These are phyloP conservation scores for Microcyclospora tardicrescens DNA, from an alignment of 2,329 filamentous ascomycete species.

Conservation along the genomic window DNA sequence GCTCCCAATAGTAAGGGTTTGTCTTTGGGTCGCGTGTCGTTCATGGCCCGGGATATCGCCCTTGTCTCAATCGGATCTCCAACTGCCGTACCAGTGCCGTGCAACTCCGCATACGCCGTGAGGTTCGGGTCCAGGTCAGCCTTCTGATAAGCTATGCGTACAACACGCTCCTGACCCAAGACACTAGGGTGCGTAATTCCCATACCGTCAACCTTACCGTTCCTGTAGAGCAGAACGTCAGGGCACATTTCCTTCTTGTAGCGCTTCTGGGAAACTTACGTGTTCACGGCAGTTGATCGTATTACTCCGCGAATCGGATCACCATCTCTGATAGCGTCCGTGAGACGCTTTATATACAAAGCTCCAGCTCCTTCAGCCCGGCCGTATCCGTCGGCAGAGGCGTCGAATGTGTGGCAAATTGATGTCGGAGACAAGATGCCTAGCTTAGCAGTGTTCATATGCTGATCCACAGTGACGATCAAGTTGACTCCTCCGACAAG, in stretches of 20 bases:
- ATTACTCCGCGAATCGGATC: slow-evolving; percentile 30
- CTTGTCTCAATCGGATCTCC: slow-evolving; percentile 8
- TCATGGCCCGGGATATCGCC: slow-evolving; percentile 4
- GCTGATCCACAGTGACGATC: slow-evolving; percentile 10
- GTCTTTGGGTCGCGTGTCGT: not conserved
- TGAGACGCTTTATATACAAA: slow-evolving; percentile 39
- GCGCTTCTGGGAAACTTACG: no score
- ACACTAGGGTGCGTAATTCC: slow-evolving; percentile 28
- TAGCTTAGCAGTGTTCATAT: slow-evolving; percentile 14
- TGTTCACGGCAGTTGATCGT: slow-evolving; percentile 19
- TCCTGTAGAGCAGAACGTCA: no score
- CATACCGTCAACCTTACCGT: no score
- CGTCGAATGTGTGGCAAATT: slow-evolving; percentile 15
- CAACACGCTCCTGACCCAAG: slow-evolving; percentile 24
- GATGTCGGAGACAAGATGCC: slow-evolving; percentile 20
- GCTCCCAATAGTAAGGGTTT: no score
- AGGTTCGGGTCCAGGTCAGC: slow-evolving; percentile 17
- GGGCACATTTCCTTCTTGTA: no score
- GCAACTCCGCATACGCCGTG: slow-evolving; percentile 10
- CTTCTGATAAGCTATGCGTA: slow-evolving; percentile 22
- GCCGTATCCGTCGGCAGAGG: slow-evolving; percentile 36
- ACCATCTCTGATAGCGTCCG: slow-evolving; percentile 33
- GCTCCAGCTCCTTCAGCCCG: slow-evolving; percentile 40
- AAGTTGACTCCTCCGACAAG: slow-evolving; percentile 13
- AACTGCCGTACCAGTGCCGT: slow-evolving; percentile 12